Evolutionary conservation across 305 asterid genomes (phyloP), one percentile per base, ranked within the genome.

Genomic region (Solanum hybrid): DNA sequence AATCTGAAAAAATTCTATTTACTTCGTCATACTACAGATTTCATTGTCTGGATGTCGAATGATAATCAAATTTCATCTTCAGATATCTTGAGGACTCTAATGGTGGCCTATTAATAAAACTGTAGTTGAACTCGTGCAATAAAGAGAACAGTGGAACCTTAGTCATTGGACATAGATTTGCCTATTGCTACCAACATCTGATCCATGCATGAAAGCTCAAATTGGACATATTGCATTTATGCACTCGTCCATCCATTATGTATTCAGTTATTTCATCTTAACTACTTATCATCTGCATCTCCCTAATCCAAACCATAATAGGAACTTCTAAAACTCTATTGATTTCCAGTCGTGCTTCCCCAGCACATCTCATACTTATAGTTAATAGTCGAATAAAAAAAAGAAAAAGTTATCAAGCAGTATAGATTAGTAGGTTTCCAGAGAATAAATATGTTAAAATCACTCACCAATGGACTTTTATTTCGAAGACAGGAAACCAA

Each of bases 391-490:
- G 19, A 51, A 85, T 45, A 11, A 31, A 51, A 14, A 14, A 31
- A 19, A 11, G 12, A 27, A 14, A 51, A 31, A 85, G 24, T 31
- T 32, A 85, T 85, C 76, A 32, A 31, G 34, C n/a, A 56, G 45
- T 51, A 31, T 5, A 15, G 38, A 87, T 73, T 42, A 87, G 60
- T 26, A 27, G 27, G 82, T 38, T 73, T 88, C 78, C 71, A 78
- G 89, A 89, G 8, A 82, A 89, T 32, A 45, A 88, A 56, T n/a
- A 78, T 56, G 76, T 66, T 19, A 66, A 76, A 37, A 81, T n/a
- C 64, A 89, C 98, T 93, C 89, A 97, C 99, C 93, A 92, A 89
- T n/a, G 95, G 94, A 95, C 96, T 96, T 90, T 94, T 96, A 73
- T 93, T 96, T 90, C 92, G 96, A 86, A 97, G 92, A 89, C 99